These are phyloP conservation scores for Erodium trifolium DNA, from an alignment of 441 rosid species.

Conservation along the genomic window DNA sequence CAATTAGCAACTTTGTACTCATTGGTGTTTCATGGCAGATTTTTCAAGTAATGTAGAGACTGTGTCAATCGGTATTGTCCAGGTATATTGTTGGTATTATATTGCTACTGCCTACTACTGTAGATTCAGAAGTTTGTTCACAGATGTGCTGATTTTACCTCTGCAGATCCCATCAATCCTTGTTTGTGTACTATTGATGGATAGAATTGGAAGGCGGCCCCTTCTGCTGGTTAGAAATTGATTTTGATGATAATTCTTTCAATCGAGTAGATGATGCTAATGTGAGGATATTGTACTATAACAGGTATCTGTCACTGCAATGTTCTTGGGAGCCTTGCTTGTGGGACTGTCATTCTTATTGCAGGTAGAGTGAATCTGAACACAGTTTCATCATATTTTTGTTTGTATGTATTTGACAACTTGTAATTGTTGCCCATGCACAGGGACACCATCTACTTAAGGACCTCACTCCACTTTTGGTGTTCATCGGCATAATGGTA, in stretches of 20 bases:
- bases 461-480: slow-evolving; percentile 12
- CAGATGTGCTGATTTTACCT: not conserved
- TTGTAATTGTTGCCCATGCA: not conserved
- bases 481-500: slow-evolving; percentile 14
- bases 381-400: not conserved
- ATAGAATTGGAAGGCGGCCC: slow-evolving; percentile 17
- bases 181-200: slow-evolving; percentile 18
- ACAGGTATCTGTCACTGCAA: slow-evolving; percentile 15
- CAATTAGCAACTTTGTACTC: not conserved
- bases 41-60: slow-evolving; percentile 16
- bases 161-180: slow-evolving; percentile 15
- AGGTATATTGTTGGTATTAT: slow-evolving; percentile 9
- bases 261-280: not conserved
- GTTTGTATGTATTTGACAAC: not conserved
- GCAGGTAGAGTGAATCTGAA: slow-evolving; percentile 28
- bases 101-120: not conserved
- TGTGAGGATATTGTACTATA: not conserved
- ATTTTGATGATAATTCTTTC: not conserved
- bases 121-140: not conserved
- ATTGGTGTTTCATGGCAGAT: slow-evolving; percentile 14
- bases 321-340: slow-evolving; percentile 18
- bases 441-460: slow-evolving; percentile 6
- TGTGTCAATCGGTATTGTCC: slow-evolving; percentile 7
- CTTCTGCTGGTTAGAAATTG: slow-evolving; percentile 21
- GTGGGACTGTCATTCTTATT: slow-evolving; percentile 15